Percentiles rank a stretch among this genome's conserved stretches.
phyloP scores from a whole-genome alignment of 225 moss, liverwort and hornwort genomes.

The Lunularia cruciata region DNA sequence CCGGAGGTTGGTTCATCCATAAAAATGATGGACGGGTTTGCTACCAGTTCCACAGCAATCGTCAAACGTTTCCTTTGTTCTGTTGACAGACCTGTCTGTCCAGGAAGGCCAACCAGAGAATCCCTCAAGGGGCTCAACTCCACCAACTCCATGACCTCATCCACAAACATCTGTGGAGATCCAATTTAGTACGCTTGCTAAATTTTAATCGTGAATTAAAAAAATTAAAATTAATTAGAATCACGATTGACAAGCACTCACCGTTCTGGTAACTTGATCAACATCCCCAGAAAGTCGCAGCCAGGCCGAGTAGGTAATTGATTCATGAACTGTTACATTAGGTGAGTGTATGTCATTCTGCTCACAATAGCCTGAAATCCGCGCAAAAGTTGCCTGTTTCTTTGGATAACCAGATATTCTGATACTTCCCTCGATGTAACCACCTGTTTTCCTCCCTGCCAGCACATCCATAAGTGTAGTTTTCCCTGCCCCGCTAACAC shows the following conservation, averaged over 20 bases:
- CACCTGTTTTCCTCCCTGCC: slow-evolving; percentile 89
- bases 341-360: slow-evolving; percentile 95
- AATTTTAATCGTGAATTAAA: background rate
- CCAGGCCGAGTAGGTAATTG: slow-evolving; percentile 85
- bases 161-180: slow-evolving; percentile 65
- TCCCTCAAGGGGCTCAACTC: slow-evolving; percentile 58
- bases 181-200: too few species aligned
- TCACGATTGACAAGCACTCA: slow-evolving; percentile 30
- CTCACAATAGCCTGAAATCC: slow-evolving; percentile 86
- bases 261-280: slow-evolving; percentile 56
- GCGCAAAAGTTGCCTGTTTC: slow-evolving; percentile 83
- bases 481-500: slow-evolving; percentile 93
- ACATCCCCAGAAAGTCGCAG: slow-evolving; percentile 71
- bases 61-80: slow-evolving; percentile 94
- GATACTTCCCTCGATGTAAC: slow-evolving; percentile 84
- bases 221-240: background rate
- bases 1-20: slow-evolving; percentile 99
- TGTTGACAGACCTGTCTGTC: slow-evolving; percentile 86
- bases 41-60: slow-evolving; percentile 88
- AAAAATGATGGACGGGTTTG: slow-evolving; percentile 93
- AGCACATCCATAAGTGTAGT: slow-evolving; percentile 90
- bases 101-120: slow-evolving; percentile 86
- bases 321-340: slow-evolving; percentile 81
- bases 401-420: slow-evolving; percentile 85
- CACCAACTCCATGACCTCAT: slow-evolving; percentile 91